Base-by-base conservation (phyloP, 768 basidiomycete species). In the Nevesoporus exiguus region DNA sequence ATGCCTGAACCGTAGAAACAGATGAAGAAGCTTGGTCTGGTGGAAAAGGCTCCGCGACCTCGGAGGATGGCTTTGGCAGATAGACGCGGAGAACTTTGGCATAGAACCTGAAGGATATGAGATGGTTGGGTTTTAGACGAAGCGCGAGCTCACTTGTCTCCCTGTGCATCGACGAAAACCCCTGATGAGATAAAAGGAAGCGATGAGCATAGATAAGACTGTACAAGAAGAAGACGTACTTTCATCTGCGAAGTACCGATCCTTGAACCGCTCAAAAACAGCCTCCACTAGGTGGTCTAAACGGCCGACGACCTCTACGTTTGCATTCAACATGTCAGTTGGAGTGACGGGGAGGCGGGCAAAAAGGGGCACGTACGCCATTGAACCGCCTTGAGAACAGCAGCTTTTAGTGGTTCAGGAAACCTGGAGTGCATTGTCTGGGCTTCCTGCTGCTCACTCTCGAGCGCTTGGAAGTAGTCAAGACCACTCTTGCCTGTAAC, bases 251-350 rank as follows among this genome's bases (percentile, higher is more conserved):
- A 93, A 98, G 72, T 93, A 99, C 29, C 97, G 83, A 74, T 98
- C 90, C 64, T 94, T 93, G 80, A 93, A 98, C 49, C 97, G 88
- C 59, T 98, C 95, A 65, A 85, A 97, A 36, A 98, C 90, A 47
- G 88, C 86, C 70, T 99, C 97, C 17, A 96, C 93, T 19, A 99
- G 78, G 65, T 90, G 90, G 73, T 99, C 96, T 51, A 98, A 77
- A 55, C 97, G 88, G 44, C 97, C 96, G 73, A 98, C 89, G 61
- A 98, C 91, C 86, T 97, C 95, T 97, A 72, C 34, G 59, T 57
- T 59, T 39, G 63, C 40, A 55, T 44, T 53, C 56, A 14, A 54
- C 9, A 56, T 19, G 61, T 62, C 49, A 62, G 52, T 27, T 5
- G 43, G 50, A 55, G 21, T 46, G 46, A 54, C 50, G 52, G 44